Percentiles rank a stretch among this genome's conserved stretches.
These are phyloP conservation scores for Fusarium ramigenum DNA, from an alignment of 2,329 filamentous ascomycete species.

Conservation along the genomic window DNA sequence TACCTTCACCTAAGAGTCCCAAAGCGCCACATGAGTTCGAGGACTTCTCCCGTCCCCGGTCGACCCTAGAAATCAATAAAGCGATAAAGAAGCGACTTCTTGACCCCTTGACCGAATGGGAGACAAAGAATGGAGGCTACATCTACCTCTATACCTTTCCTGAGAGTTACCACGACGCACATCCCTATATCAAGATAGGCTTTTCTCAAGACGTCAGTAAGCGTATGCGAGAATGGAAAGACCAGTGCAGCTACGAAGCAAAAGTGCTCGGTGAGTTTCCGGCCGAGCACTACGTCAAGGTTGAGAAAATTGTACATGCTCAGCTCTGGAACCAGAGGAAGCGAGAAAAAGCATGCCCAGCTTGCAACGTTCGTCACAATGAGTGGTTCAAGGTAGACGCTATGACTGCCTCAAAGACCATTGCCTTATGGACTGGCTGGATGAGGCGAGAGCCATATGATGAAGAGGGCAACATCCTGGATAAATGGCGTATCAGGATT, in stretches of 20 bases:
- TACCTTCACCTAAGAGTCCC: background rate
- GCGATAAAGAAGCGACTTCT: conserved; percentile 24
- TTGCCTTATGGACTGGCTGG: conserved; percentile 44
- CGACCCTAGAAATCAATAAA: conserved; percentile 24
- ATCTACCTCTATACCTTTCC: conserved; percentile 43
- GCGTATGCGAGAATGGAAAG: conserved; percentile 40
- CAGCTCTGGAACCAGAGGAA: conserved; percentile 41
- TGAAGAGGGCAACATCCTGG: conserved; percentile 34
- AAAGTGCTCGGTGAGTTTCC: conserved; percentile 17
- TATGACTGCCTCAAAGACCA: conserved; percentile 15
- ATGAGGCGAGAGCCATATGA: conserved; percentile 43
- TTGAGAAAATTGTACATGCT: conserved; percentile 45
- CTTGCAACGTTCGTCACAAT: conserved; percentile 33
- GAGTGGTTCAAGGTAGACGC: conserved; percentile 45
- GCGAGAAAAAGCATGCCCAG: conserved; percentile 37
- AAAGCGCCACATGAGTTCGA: conserved; percentile 29
- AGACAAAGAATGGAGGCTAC: conserved; percentile 17
- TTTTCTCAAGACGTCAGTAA: conserved; percentile 25
- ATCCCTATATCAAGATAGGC: conserved; percentile 46
- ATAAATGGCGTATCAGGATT: conserved; percentile 36
- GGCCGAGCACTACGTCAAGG: conserved; percentile 37
- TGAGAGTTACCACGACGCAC: conserved; percentile 13
- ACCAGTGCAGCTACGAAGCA: conserved; percentile 40
- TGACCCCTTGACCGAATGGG: background rate
- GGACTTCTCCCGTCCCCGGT: conserved; percentile 10